Conservation (phyloP, 2,329 filamentous ascomycete species). For the Colletotrichum lupini region DNA sequence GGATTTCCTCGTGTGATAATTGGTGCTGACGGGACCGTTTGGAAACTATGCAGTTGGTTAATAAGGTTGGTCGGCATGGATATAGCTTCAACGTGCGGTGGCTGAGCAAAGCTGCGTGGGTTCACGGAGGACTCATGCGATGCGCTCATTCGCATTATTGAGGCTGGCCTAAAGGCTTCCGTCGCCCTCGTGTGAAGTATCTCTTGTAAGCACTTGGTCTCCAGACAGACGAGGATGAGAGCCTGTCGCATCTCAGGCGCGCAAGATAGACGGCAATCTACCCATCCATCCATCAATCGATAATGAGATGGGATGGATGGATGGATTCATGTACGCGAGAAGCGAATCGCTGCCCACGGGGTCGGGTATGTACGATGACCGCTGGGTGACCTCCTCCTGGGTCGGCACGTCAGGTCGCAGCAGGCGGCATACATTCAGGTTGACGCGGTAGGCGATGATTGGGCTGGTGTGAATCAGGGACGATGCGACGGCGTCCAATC, state of each 20-base stretch:
- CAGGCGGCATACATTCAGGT: background rate
- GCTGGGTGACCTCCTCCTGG: background rate
- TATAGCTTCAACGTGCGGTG: background rate
- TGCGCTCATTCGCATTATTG: background rate
- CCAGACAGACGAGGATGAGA: background rate
- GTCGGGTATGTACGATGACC: conserved; percentile 25
- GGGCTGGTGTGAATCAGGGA: conserved; percentile 27
- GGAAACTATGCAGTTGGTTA: background rate
- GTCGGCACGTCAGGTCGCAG: conserved; percentile 5
- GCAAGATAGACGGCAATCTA: background rate
- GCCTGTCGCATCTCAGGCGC: background rate
- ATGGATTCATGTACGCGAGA: conserved; percentile 1
- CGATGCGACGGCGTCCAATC: conserved; percentile 11
- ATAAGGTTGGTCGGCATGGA: conserved; percentile 2
- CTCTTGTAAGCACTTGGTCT: background rate
- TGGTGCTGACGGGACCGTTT: background rate
- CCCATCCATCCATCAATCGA: background rate
- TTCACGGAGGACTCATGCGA: background rate
- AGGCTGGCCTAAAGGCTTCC: background rate
- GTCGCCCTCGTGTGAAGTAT: background rate
- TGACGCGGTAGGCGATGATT: conserved; percentile 32
- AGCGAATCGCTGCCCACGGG: conserved; percentile 15
- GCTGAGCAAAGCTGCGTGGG: background rate
- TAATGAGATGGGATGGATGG: background rate
- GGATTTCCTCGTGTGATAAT: background rate